phyloP scores from a whole-genome alignment of 2,329 filamentous ascomycete genomes.

The Penicillium sp. region DNA sequence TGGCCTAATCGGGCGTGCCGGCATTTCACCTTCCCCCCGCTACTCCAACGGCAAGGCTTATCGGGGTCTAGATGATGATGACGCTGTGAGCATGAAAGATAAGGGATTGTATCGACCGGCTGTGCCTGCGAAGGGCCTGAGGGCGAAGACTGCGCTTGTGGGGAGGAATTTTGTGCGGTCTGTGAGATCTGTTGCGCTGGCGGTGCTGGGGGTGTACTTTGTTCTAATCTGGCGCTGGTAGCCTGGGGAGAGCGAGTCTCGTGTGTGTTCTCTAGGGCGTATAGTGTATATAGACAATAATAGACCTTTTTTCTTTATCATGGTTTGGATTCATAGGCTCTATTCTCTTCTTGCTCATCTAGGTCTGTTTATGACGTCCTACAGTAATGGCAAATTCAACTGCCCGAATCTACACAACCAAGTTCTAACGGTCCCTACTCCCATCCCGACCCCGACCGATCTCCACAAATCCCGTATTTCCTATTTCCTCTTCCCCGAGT shows the following conservation, averaged over 20 bases:
- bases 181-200: conserved; percentile 66
- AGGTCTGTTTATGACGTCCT: neutral
- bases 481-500: neutral
- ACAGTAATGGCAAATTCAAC: neutral
- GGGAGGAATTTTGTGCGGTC: conserved; percentile 67
- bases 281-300: conserved; percentile 23
- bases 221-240: conserved; percentile 71
- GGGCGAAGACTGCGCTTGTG: conserved; percentile 50
- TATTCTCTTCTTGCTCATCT: neutral
- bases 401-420: neutral
- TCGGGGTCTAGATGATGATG: conserved; percentile 33
- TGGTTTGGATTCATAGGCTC: neutral
- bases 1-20: conserved; percentile 39
- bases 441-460: neutral
- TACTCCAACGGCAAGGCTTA: conserved; percentile 30
- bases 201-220: conserved; percentile 68
- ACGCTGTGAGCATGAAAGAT: conserved; percentile 35
- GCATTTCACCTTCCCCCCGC: conserved; percentile 30
- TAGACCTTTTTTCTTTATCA: neutral
- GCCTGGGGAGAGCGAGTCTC: conserved; percentile 14
- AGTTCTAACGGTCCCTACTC: too few relatives aligned
- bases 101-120: conserved; percentile 34
- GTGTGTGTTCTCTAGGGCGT: conserved; percentile 23
- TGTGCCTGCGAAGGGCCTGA: conserved; percentile 34
- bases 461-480: conserved; percentile 2